Base-by-base conservation (phyloP, 306 rosid species). In the Cicer pinnatifidum region DNA sequence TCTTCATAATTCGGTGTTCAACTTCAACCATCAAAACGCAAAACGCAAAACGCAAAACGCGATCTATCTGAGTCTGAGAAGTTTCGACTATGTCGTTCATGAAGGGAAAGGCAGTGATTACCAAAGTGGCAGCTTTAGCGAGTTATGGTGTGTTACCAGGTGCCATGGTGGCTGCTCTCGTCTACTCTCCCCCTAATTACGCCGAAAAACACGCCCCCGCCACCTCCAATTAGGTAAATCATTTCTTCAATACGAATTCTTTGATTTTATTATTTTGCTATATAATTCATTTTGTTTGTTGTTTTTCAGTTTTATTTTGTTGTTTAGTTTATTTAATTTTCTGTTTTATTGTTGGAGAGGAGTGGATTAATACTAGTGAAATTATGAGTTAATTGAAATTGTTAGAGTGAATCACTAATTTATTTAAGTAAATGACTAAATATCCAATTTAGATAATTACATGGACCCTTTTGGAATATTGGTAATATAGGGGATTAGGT, bases 181-280 rank as follows among this genome's bases (percentile, higher is more conserved):
- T 82, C 13, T 78, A 78, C 82, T 82, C 85, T 61, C 82, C 82
- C 1, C 85, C 85, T 61, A 40, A 16, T 64, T 76, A 76, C 51
- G 43, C 78, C 9, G 54, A 15, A 19, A 73, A 73, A 2, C 67
- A 50, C n/a, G n/a, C 47, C 11, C 19, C 80, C 16, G 60, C 76
- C 11, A n/a, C 59, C 28, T 2, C 65, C 69, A 73, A 78, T 50
- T 82, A 82, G 80, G 19, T 13, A 37, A 33, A 0, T 35, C 10
- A 2, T 56, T 56, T 1, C 37, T 19, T 59, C 17, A 12, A 59
- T 59, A 12, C 6, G 5, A 16, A 2, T 59, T 52, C 4, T 28
- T 28, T 28, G 5, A 28, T 28, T 28, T 28, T 28, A 28, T 28
- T 28, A 28, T 28, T 28, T 4, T 28, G 35, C 35, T 13, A 16